Base-by-base conservation (phyloP, 2,329 filamentous ascomycete species). In the Penicillium sp. region DNA sequence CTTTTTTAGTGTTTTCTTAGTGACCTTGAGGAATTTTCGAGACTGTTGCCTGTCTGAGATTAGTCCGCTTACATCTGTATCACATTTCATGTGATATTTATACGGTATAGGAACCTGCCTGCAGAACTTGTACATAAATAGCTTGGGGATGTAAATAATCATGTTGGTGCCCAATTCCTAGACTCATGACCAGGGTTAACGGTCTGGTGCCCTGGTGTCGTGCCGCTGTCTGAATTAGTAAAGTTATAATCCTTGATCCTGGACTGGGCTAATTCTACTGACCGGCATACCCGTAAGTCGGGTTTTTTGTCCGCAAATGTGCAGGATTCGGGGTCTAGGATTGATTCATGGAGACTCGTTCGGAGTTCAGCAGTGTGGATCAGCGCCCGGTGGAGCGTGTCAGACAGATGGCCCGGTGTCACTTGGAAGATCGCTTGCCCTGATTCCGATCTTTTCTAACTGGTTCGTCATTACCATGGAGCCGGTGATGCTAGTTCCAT, bases 321-420 rank as follows among this genome's bases (percentile, higher is more conserved):
- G 41, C 15, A 15, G 22, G 23, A 25, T 23, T 44, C 11, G 22
- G 41, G 12, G 41, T n/a, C 33, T 18, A 37, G 37, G 37, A 22
- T 40, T 22, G 22, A 22, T 40, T 22, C 22, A 29, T 12, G 43
- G 43, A 18, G 42, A 45, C 23, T 44, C 41, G 23, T 26, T 46
- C 43, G 25, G 43, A 15, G n/a, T 29, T 46, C n/a, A 20, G 18
- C 43, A 18, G 7, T 48, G 46, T 49, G 46, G 46, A 49, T 49
- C 45, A 48, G 25, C 18, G 11, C 18, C 23, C 23, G 29, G 50
- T 47, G 50, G 50, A 52, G 29, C 50, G 50, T 45, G 42, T 46
- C 49, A 51, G 49, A 41, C 42, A 50, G 40, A 35, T 52, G 15
- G 57, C 40, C 54, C 33, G 47, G 26, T 51, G 40, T 45, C 49